phyloP scores from a whole-genome alignment of 225 moss, liverwort and hornwort genomes.

The Marchantia polymorpha region DNA sequence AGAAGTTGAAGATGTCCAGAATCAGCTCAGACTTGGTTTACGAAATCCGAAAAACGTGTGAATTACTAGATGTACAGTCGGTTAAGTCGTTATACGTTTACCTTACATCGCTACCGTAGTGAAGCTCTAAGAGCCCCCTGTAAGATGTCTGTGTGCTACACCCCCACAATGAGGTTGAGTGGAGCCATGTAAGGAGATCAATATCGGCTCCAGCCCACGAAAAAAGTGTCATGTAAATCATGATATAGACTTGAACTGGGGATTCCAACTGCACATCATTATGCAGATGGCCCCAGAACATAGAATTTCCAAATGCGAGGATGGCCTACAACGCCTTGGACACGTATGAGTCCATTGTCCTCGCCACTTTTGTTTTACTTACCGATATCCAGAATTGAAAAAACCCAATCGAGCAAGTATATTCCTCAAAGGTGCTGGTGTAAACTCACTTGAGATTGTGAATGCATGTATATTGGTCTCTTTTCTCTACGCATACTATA shows the following conservation, averaged over 20 bases:
- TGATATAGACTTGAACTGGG: conserved; percentile 2
- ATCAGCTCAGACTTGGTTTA: neutral
- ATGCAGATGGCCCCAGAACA: conserved; percentile 7
- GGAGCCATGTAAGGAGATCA: conserved; percentile 12
- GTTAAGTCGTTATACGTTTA: neutral
- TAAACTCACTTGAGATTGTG: too few relatives aligned
- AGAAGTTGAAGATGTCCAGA: neutral
- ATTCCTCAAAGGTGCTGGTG: too few relatives aligned
- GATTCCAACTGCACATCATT: neutral
- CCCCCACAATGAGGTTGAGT: neutral
- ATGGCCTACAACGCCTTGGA: neutral
- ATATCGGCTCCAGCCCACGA: neutral
- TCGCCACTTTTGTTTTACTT: neutral
- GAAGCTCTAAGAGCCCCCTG: conserved; percentile 1
- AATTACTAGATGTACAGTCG: conserved; percentile 15
- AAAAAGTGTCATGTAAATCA: conserved; percentile 15
- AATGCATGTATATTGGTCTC: too few relatives aligned
- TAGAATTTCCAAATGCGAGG: neutral
- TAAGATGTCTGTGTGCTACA: neutral
- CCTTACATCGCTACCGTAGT: conserved; percentile 2
- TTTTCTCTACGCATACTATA: too few relatives aligned
- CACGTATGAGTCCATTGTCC: neutral
- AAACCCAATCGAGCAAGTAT: neutral
- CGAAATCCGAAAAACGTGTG: conserved; percentile 5
- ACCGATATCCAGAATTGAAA: neutral